These are phyloP conservation scores for Prunella vulgaris DNA, from an alignment of 257 asterid species.

Conservation along the genomic window DNA sequence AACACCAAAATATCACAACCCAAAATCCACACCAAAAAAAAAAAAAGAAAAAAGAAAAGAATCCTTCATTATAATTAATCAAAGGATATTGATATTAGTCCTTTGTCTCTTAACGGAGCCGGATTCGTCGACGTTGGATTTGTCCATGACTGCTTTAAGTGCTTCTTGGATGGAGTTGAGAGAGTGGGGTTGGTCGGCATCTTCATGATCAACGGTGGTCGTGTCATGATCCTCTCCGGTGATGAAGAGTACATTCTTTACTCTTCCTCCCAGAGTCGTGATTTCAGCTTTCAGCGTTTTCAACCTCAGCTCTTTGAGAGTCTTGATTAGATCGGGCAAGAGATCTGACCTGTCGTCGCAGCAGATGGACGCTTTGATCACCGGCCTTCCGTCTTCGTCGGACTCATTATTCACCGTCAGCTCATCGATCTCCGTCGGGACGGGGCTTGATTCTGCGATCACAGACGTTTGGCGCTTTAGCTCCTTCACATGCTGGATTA, in stretches of 20 bases:
- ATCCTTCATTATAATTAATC: background rate
- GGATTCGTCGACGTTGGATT: constrained; percentile 49
- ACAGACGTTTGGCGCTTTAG: constrained; percentile 54
- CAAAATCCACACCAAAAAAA: constrained; percentile 28
- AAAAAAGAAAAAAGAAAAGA: background rate
- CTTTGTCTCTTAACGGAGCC: constrained; percentile 75
- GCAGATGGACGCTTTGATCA: constrained; percentile 55
- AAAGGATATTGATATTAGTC: constrained; percentile 51
- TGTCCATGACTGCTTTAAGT: constrained; percentile 78
- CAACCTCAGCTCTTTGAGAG: constrained; percentile 37
- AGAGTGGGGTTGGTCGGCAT: constrained; percentile 28
- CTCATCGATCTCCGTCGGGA: constrained; percentile 52
- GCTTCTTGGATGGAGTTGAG: constrained; percentile 71
- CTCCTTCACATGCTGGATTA: constrained; percentile 59
- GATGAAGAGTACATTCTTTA: constrained; percentile 60
- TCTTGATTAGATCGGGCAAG: constrained; percentile 51
- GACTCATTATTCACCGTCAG: constrained; percentile 30
- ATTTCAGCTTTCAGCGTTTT: constrained; percentile 54
- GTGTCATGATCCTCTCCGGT: constrained; percentile 47
- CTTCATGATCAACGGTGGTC: no score
- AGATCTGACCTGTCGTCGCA: constrained; percentile 63
- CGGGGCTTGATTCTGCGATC: constrained; percentile 45
- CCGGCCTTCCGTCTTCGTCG: constrained; percentile 36
- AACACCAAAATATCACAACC: constrained; percentile 10
- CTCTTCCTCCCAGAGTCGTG: constrained; percentile 59